Base-by-base conservation (phyloP, 495 filamentous ascomycete species). In the Neurospora terricola region DNA sequence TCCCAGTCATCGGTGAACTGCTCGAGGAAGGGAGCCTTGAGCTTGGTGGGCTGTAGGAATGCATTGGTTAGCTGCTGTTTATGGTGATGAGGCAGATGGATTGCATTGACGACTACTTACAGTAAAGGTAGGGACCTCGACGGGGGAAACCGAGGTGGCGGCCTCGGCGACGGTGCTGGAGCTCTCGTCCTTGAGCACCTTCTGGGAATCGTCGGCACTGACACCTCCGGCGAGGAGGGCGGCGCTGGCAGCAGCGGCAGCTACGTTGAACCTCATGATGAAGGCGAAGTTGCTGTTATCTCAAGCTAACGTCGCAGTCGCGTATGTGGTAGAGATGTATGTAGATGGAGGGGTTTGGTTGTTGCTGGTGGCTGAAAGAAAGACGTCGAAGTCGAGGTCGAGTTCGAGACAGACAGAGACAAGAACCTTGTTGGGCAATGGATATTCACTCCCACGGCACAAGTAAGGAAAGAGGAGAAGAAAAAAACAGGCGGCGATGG, bases 1-100 rank as follows among this genome's bases (percentile, higher is more conserved):
- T 97, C 89, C 95, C 96, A 98, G 84, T 92, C 95, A 73, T 94
- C 90, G 82, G 93, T 97, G 87, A 99, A 99, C 83, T 99, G 96
- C 85, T 99, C 96, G 72, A 98, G 84, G 90, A 99, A 98, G 48
- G 94, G 92, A 74, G 92, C 96, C 83, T 98, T 93, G 79, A 98
- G 84, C 72, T 86, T 86, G 70, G 92, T 91, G 70, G 96, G 95
- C 95, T 98, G 70, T 43, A 70, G 37, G n/a, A n/a, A 54, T 39
- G 71, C 30, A 74, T 40, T 62, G 30, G 76, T 85, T 71, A 84
- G 82, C 74, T 80, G 66, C 30, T 72, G 21, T 54, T 1, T 3
- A 37, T 71, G n/a, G 18, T 5, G 43, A 9, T n/a, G 18, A 2
- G 5, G 16, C 14, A 21, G 34, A 38, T 43, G 23, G 34, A 16